Base-by-base conservation (phyloP, 2,329 filamentous ascomycete genomes). In the Epichloe baconii region DNA sequence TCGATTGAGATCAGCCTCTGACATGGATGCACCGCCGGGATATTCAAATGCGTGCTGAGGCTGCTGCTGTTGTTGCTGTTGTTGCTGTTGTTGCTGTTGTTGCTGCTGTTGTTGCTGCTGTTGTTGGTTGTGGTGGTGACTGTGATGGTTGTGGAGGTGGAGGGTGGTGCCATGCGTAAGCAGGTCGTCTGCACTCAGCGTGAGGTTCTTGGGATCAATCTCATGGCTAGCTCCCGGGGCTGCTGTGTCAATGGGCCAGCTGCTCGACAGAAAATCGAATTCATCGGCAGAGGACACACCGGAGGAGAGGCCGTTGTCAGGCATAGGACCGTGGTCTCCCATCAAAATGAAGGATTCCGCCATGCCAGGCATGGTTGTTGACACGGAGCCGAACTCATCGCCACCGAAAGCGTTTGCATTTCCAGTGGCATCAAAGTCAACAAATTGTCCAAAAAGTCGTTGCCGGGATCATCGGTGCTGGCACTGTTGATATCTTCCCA, bases 1-100 rank as follows among this genome's bases (percentile, higher is more conserved):
- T 34, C 67, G 64, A 8, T 72, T 65, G n/a, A 75, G 63, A 56
- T 74, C 72, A 38, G 70, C 70, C 54, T 75, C 71, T 3, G 72
- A 74, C 61, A 75, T 70, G 52, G 70, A 71, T 23, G 61, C 67
- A 14, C 63, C 62, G 40, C 62, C 62, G 12, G 64, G 53, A 48
- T 58, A 55, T 5, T 57, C 54, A 36, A 57, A 53, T 21, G 11
- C 57, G 17, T 59, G 57, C 7, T 53, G 49, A 6, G 6, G 23
- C 4, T 49, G 47, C 6, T 2, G 2, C 4, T 19, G 19, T 19
- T 19, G 19, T 19, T 19, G 19, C 19, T 19, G 17, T 19, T 19
- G 17, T 19, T 43, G 38, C 1, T n/a, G n/a, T n/a, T n/a, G n/a
- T n/a, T 48, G 47, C 0, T 48, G 44, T 0, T 19, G 26, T 37